phyloP scores from a whole-genome alignment of 2,329 filamentous ascomycete genomes.

The Sclerotinia minor region DNA sequence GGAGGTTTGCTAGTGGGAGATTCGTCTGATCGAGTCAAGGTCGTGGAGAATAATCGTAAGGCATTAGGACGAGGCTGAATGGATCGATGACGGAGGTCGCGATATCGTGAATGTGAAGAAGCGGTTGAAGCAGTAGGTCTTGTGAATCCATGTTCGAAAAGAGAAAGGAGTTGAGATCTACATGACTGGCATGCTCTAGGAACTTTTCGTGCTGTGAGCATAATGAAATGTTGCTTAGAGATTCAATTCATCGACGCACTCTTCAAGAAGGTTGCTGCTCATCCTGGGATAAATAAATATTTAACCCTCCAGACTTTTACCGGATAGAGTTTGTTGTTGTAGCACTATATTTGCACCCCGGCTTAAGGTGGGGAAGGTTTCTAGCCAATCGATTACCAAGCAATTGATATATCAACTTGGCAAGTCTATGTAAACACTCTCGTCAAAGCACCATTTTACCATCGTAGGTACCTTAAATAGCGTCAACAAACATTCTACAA shows the following conservation, averaged over 20 bases:
- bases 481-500: neutral
- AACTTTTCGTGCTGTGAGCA: constrained; percentile 38
- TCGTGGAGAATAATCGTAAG: constrained; percentile 32
- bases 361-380: neutral
- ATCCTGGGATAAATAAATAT: neutral
- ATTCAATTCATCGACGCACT: neutral
- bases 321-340: neutral
- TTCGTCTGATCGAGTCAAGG: constrained; percentile 26
- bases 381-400: constrained; percentile 4
- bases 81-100: constrained; percentile 26
- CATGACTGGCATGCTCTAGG: constrained; percentile 42
- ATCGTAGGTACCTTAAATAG: neutral
- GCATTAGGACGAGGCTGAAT: constrained; percentile 25
- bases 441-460: too few relatives aligned
- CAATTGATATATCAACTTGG: neutral
- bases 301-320: constrained; percentile 1
- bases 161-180: constrained; percentile 40
- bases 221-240: constrained; percentile 23
- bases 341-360: neutral
- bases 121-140: constrained; percentile 26
- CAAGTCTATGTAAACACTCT: neutral
- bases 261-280: neutral
- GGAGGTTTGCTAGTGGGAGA: neutral
- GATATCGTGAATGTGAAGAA: constrained; percentile 20
- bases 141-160: constrained; percentile 43